A percentile compares a stretch with the other conserved stretches of the same genome.
phyloP scores from a whole-genome alignment of 495 filamentous ascomycete genomes.

The Thozetella sp. region DNA sequence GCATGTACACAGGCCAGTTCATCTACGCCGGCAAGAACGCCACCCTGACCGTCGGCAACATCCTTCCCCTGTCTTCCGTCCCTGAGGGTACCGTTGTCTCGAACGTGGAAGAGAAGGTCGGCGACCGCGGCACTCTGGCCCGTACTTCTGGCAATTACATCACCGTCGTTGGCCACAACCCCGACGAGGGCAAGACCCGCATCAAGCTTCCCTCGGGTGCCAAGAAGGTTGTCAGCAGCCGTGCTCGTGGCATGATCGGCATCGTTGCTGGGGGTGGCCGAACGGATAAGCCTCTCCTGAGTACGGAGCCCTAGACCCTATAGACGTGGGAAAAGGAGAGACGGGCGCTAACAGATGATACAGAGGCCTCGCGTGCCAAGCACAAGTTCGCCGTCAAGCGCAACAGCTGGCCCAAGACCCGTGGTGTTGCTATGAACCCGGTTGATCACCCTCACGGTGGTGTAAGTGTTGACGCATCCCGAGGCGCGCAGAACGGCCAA shows the following conservation, averaged over 20 bases:
- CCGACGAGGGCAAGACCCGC: constrained; percentile 98
- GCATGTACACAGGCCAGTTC: constrained; percentile 99
- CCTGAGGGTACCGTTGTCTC: constrained; percentile 98
- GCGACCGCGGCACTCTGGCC: constrained; percentile 93
- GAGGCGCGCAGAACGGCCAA: background rate
- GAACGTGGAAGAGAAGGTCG: constrained; percentile 98
- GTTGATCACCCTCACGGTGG: constrained; percentile 99
- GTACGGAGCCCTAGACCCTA: constrained; percentile 40
- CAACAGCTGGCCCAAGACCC: constrained; percentile 99
- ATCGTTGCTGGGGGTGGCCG: constrained; percentile 99
- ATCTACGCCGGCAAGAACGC: constrained; percentile 99
- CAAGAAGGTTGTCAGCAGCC: constrained; percentile 97
- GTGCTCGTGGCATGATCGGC: constrained; percentile 95
- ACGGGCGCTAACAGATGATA: constrained; percentile 22
- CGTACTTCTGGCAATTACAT: constrained; percentile 99
- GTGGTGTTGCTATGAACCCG: constrained; percentile 99
- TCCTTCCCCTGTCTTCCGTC: constrained; percentile 89
- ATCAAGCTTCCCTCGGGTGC: constrained; percentile 98
- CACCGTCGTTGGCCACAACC: constrained; percentile 98
- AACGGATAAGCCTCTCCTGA: constrained; percentile 98
- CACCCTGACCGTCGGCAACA: constrained; percentile 90
- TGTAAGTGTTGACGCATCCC: constrained; percentile 35
- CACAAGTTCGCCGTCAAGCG: constrained; percentile 99
- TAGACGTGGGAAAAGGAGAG: background rate
- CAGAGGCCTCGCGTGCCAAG: constrained; percentile 96